These are phyloP conservation scores for Uronychia binucleata DNA, from an alignment of 73 alveolate species.

Conservation along the genomic window DNA sequence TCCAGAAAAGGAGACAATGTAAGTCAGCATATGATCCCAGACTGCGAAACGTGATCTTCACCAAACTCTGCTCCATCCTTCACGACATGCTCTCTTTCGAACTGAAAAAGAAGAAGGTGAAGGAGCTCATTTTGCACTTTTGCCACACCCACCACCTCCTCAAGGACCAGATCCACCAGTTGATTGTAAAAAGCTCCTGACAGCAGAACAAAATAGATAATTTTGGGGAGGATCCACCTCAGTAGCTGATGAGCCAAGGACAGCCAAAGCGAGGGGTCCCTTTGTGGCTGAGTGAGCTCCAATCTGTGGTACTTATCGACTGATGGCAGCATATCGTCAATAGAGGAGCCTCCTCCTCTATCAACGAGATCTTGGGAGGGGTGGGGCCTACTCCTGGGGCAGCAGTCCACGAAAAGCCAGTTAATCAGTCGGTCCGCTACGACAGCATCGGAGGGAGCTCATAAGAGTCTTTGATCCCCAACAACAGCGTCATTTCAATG, in stretches of 20 bases:
- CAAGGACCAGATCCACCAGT: background rate
- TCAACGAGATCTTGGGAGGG: background rate
- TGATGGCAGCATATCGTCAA: background rate
- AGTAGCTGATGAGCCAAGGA: background rate
- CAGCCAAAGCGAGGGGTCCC: background rate
- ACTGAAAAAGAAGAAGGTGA: conserved; percentile 7
- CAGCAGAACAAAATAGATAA: background rate
- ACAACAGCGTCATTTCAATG: background rate
- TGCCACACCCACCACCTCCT: background rate
- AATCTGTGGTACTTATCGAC: background rate
- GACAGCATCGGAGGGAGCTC: background rate
- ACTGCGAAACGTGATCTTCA: background rate
- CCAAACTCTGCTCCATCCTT: background rate
- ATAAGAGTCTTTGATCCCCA: background rate
- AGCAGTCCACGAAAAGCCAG: too few relatives aligned
- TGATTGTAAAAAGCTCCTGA: background rate
- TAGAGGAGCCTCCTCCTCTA: background rate
- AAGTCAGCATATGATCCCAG: background rate
- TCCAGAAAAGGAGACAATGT: background rate
- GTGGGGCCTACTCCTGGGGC: background rate
- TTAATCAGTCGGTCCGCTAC: background rate
- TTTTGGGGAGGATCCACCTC: background rate
- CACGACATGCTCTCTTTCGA: conserved; percentile 15
- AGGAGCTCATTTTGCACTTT: conserved; percentile 5
- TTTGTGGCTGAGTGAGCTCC: background rate